phyloP scores from a whole-genome alignment of 257 asterid species.

The Rhazya stricta region DNA sequence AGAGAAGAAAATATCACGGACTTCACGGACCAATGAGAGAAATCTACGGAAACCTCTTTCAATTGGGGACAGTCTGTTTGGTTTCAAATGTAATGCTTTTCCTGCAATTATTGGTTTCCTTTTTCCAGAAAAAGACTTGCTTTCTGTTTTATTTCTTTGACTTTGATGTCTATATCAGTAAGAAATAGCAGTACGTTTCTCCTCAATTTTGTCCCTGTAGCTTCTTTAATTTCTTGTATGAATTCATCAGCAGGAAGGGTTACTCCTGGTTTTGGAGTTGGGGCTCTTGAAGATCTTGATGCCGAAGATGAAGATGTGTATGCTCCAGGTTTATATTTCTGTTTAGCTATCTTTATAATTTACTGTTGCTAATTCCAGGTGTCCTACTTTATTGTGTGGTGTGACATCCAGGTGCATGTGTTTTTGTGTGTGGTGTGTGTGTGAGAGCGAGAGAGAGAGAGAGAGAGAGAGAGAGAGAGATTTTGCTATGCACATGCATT shows the following conservation, averaged over 20 bases:
- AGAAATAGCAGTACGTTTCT: neutral
- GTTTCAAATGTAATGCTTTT: constrained; percentile 37
- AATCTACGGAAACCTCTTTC: constrained; percentile 43
- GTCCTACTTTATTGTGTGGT: neutral
- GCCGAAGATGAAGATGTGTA: constrained; percentile 94
- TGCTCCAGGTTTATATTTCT: constrained; percentile 52
- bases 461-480: neutral
- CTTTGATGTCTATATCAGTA: neutral
- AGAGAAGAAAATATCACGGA: constrained; percentile 74
- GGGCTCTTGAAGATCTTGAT: constrained; percentile 95
- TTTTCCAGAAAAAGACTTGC: neutral
- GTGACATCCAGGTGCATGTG: neutral
- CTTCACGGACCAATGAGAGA: constrained; percentile 44
- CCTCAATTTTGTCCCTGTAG: neutral
- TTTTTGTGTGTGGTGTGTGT: neutral
- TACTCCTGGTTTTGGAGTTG: constrained; percentile 96
- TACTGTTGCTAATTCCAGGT: neutral
- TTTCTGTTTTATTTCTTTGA: neutral
- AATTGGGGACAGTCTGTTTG: constrained; percentile 47
- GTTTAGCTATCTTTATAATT: neutral
- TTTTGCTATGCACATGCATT: neutral
- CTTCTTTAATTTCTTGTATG: constrained; percentile 23
- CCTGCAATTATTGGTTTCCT: neutral
- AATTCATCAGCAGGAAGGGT: constrained; percentile 53
- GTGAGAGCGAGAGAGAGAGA: too few relatives aligned